These are phyloP conservation scores for Akebia trifoliata DNA, from an alignment of 164 flowering plant genomes.

Conservation along the genomic window DNA sequence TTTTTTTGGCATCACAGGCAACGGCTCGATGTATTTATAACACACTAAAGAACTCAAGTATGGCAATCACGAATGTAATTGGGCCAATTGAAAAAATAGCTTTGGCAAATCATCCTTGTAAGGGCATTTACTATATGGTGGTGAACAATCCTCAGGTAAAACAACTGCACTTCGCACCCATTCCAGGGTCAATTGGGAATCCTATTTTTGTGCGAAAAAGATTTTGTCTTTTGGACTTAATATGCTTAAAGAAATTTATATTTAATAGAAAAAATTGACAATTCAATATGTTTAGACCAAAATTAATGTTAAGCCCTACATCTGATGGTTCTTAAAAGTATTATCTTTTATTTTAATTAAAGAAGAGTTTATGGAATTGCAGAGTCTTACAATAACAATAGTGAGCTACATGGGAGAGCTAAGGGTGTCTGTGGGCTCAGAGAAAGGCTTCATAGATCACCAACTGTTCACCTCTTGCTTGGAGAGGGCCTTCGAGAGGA, in stretches of 20 bases:
- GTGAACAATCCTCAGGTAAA: slow-evolving; percentile 42
- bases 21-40: slow-evolving; percentile 24
- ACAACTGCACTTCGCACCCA: background rate
- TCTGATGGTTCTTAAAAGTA: too few species aligned
- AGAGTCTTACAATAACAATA: slow-evolving; percentile 38
- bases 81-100: slow-evolving; percentile 44
- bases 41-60: slow-evolving; percentile 34
- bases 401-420: slow-evolving; percentile 42
- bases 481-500: slow-evolving; percentile 28
- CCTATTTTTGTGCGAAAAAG: background rate
- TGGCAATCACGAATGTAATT: slow-evolving; percentile 35
- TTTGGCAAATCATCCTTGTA: slow-evolving; percentile 32
- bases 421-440: slow-evolving; percentile 31
- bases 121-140: slow-evolving; percentile 36
- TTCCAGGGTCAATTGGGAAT: background rate
- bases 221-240: background rate
- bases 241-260: too few species aligned
- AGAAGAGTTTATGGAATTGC: too few species aligned
- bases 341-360: too few species aligned
- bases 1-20: slow-evolving; percentile 18
- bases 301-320: too few species aligned
- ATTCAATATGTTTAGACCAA: too few species aligned
- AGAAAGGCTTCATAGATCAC: slow-evolving; percentile 31
- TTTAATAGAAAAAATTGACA: too few species aligned
- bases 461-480: slow-evolving; percentile 26